Percentiles rank a stretch among this genome's conserved stretches.
These are phyloP conservation scores for Yamadazyma jaroonii DNA, from an alignment of 1,139 yeast species.

Conservation along the genomic window DNA sequence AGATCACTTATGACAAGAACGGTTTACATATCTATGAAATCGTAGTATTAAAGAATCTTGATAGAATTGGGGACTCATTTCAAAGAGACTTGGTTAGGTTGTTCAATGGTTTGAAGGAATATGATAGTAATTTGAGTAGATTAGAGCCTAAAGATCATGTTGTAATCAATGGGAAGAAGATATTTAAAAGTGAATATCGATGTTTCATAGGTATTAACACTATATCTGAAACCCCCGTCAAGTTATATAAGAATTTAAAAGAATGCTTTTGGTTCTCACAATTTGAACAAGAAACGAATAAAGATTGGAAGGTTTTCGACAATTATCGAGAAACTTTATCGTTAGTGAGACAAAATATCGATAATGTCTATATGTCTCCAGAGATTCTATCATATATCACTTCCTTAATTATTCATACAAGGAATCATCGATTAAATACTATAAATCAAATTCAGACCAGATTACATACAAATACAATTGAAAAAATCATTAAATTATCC, in stretches of 20 bases:
- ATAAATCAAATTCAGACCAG: conserved; percentile 36
- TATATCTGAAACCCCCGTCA: conserved; percentile 1
- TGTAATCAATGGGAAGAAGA: conserved; percentile 12
- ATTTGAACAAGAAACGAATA: not conserved
- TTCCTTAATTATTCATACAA: conserved; percentile 35
- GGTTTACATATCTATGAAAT: conserved; percentile 6
- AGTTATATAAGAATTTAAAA: conserved; percentile 30
- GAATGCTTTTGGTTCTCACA: conserved; percentile 39
- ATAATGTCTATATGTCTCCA: conserved; percentile 29
- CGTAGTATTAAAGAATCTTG: conserved; percentile 10
- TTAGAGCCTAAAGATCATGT: conserved; percentile 9
- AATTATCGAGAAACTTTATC: conserved; percentile 4
- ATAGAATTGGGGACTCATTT: not conserved
- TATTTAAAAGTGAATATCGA: conserved; percentile 22
- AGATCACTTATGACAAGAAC: conserved; percentile 5
- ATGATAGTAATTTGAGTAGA: conserved; percentile 23
- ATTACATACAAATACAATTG: conserved; percentile 32
- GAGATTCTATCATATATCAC: conserved; percentile 38
- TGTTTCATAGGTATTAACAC: conserved; percentile 19
- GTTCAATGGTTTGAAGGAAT: conserved; percentile 31
- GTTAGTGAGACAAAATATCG: conserved; percentile 6
- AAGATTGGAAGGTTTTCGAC: not conserved
- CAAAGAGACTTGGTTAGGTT: conserved; percentile 26
- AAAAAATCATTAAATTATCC: conserved; percentile 25
- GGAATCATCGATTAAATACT: conserved; percentile 43